Evolutionary conservation across 495 filamentous ascomycete genomes (phyloP).

Genomic region (Daldinia caldariorum): DNA sequence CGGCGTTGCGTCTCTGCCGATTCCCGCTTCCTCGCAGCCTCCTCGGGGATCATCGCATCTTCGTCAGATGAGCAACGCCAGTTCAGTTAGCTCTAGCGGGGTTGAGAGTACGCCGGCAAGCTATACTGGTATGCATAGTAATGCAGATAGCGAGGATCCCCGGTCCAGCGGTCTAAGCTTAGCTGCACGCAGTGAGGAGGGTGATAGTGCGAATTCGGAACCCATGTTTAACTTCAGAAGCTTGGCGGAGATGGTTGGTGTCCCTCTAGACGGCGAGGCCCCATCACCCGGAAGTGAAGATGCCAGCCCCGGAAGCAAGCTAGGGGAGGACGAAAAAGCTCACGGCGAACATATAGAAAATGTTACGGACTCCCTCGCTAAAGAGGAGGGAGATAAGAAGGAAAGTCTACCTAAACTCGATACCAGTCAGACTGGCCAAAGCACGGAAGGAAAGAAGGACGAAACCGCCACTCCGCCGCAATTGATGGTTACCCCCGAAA

Average conservation of each 20-base stretch:
- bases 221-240: constrained; percentile 93
- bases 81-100: constrained; percentile 79
- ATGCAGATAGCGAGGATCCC: constrained; percentile 57
- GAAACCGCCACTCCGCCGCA: constrained; percentile 42
- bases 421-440: constrained; percentile 15
- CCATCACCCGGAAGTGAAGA: constrained; percentile 26
- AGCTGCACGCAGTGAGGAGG: constrained; percentile 55
- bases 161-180: constrained; percentile 56
- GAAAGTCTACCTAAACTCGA: constrained; percentile 20
- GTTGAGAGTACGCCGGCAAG: constrained; percentile 70
- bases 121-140: constrained; percentile 50
- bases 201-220: constrained; percentile 67
- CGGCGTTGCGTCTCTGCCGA: constrained; percentile 46
- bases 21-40: constrained; percentile 53
- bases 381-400: constrained; percentile 10
- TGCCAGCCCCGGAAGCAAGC: constrained; percentile 18
- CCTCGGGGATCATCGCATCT: constrained; percentile 71
- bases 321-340: constrained; percentile 33
- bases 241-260: constrained; percentile 82
- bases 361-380: background rate
- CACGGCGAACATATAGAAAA: constrained; percentile 45
- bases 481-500: constrained; percentile 55
- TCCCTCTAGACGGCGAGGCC: constrained; percentile 53
- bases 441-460: constrained; percentile 11
- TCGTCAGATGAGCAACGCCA: constrained; percentile 82